Evolutionary conservation across 2,329 filamentous ascomycete species (phyloP).

Genomic region (Fusarium longipes): DNA sequence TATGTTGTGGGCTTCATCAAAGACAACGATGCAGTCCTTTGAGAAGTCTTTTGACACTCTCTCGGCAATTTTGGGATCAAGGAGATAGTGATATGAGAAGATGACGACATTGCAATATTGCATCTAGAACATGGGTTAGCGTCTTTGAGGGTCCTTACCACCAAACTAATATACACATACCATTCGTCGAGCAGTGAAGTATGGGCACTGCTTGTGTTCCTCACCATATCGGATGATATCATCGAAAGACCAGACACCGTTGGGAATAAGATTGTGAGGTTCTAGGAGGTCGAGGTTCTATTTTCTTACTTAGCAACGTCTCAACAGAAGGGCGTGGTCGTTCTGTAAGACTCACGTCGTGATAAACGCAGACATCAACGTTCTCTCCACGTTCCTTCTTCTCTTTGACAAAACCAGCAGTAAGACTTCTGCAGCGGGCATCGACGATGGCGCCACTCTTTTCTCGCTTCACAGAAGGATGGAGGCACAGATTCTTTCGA

Average conservation of each 20-base stretch:
- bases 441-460: constrained; percentile 96
- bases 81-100: constrained; percentile 97
- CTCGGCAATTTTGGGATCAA: constrained; percentile 98
- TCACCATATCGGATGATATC: constrained; percentile 90
- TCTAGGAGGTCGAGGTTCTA: constrained; percentile 94
- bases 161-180: constrained; percentile 56
- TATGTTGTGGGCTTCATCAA: constrained; percentile 99
- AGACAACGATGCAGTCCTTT: constrained; percentile 98
- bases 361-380: constrained; percentile 94
- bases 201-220: constrained; percentile 95
- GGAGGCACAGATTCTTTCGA: constrained; percentile 95
- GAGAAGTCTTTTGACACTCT: constrained; percentile 94
- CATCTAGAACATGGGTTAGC: constrained; percentile 70
- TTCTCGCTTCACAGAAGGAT: constrained; percentile 94
- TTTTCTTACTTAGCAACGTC: constrained; percentile 22
- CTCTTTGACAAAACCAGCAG: constrained; percentile 96
- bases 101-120: constrained; percentile 99
- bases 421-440: constrained; percentile 93
- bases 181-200: constrained; percentile 96
- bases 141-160: not conserved
- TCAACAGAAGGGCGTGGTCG: not conserved
- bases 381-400: constrained; percentile 96
- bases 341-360: constrained; percentile 72
- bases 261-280: constrained; percentile 92
- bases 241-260: constrained; percentile 96